Percentiles rank a stretch among this genome's conserved stretches.
These are phyloP conservation scores for Fusarium nygamai DNA, from an alignment of 2,329 filamentous ascomycete genomes.

Conservation along the genomic window DNA sequence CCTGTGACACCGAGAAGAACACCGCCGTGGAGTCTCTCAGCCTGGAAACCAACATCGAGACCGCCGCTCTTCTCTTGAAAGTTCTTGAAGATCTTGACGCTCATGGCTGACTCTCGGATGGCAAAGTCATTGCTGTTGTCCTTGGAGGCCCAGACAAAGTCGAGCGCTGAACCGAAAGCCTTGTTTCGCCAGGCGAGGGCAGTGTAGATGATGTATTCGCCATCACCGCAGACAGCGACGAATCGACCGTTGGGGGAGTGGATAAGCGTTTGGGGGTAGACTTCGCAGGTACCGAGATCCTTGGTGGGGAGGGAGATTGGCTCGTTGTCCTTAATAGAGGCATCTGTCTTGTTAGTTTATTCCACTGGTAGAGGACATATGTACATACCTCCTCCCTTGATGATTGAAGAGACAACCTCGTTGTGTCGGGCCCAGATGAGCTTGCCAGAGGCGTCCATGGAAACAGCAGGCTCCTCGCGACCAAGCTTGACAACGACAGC, in stretches of 20 bases:
- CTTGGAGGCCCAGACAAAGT: constrained; percentile 97
- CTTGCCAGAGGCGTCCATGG: constrained; percentile 96
- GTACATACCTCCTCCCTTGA: constrained; percentile 80
- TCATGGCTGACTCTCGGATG: constrained; percentile 92
- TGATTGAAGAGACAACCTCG: constrained; percentile 92
- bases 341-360: constrained; percentile 63
- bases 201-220: constrained; percentile 99
- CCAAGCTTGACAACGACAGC: constrained; percentile 98
- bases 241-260: constrained; percentile 97
- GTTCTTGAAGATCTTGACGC: constrained; percentile 97
- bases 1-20: constrained; percentile 93
- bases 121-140: constrained; percentile 99
- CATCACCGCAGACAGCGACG: constrained; percentile 85
- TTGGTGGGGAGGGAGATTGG: constrained; percentile 89
- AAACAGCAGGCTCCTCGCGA: constrained; percentile 94
- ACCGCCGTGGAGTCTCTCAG: constrained; percentile 89
- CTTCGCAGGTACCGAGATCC: constrained; percentile 94
- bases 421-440: constrained; percentile 96
- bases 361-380: too few relatives aligned
- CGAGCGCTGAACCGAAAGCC: constrained; percentile 92
- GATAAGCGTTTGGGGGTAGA: constrained; percentile 92
- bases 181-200: constrained; percentile 97
- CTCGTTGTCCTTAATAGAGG: constrained; percentile 85
- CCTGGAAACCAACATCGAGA: constrained; percentile 93
- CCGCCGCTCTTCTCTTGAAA: constrained; percentile 92